Base-by-base conservation (phyloP, 2,329 filamentous ascomycete species). In the Cladosporium sp. region DNA sequence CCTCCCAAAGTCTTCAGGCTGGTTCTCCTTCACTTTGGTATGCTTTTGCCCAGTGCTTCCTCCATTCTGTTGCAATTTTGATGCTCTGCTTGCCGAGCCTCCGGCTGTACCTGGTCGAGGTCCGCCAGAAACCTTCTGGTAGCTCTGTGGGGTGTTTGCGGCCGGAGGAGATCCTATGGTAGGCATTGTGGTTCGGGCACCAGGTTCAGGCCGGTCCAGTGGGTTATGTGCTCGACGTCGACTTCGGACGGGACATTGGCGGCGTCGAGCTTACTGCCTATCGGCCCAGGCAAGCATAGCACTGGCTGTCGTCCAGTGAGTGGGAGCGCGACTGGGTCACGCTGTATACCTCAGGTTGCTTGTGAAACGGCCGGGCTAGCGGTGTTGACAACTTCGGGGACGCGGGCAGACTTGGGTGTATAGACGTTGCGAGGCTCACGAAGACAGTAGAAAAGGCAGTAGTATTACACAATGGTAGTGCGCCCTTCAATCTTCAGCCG, bases 221-320 rank as follows among this genome's bases (percentile, higher is more conserved):
- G 22, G 37, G 37, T 49, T 20, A 56, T 19, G 42, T 49, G 54
- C 54, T 56, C 54, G 54, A 49, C 54, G 34, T 38, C 28, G 54
- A 49, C 42, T 17, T 47, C 34, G n/a, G 34, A 34, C 20, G 42
- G 54, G 54, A 56, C 54, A 56, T 56, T 56, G 54, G 38, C 34
- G 54, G 54, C 42, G 30, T 47, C 30, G 54, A 56, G 54, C 42
- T 56, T 49, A 42, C 54, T 47, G 42, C 20, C 47, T 49, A 19
- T 49, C 34, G 36, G n/a, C 14, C 30, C 36, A 36, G 43, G 42
- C 54, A 28, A 56, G 54, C 54, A 56, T 56, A 56, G 54, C 54
- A 56, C 54, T 55, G 54, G 54, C 42, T 39, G 28, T 20, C 12
- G 20, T 30, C 40, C 19, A 37, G 52, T 34, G 52, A 40, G 39